Evolutionary conservation across 2,329 filamentous ascomycete species (phyloP), one percentile per base, ranked within the genome.

Genomic region (Curvularia sp.): DNA sequence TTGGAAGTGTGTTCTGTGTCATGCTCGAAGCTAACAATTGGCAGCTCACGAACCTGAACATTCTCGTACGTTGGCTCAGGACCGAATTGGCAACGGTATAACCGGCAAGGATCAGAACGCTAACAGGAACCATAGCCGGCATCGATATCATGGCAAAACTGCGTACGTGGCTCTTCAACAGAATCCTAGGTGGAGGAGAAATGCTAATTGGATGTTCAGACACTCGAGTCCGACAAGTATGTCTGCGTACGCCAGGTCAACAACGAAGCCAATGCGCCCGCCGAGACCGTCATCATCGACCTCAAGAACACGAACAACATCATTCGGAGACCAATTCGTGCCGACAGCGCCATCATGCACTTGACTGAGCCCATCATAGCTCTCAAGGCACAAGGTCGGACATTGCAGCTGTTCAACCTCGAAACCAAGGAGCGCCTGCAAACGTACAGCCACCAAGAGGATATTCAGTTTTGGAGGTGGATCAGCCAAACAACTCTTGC

Each of bases 341-440:
- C 95, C 74, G 95, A 99, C 82, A 98, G 93, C 87, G 95, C 96
- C 72, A 97, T 99, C 78, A 98, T 99, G 95, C 95, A 99, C 86
- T 97, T 92, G 92, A 89, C 86, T 71, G 91, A 90, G 78, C 92
- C 97, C 79, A 92, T 99, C 78, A 98, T 99, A 74, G 95, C 96
- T 63, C 86, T 99, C 69, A 97, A 96, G 82, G 94, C 95, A 48
- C 92, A 97, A 79, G 90, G 90, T 64, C 87, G 93, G 76, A 99
- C 95, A 67, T 86, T 99, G 61, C 96, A 99, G 82, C 96, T 99
- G 78, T 99, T 99, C 80, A 94, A 99, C 78, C 86, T 99, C 60
- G 89, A 88, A 70, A 87, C 89, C 72, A 99, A 98, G 84, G 87
- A 90, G 79, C 98, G 97, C 85, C 86, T 99, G 73, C 98, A 98